Percentiles rank a stretch among this genome's conserved stretches.
phyloP scores from a whole-genome alignment of 1,139 yeast species.

The Kurtzmaniella quercitrusa region DNA sequence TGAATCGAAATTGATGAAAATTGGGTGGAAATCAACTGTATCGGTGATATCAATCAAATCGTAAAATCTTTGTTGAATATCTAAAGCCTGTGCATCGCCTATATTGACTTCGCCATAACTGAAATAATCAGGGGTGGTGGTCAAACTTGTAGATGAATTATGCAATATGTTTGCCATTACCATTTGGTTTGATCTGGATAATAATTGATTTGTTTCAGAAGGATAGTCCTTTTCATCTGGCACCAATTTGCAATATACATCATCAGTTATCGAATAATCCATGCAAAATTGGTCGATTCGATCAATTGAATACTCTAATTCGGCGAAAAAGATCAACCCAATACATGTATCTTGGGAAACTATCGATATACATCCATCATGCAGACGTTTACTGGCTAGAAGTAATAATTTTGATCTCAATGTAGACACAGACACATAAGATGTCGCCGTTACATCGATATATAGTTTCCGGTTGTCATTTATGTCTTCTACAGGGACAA shows the following conservation, averaged over 20 bases:
- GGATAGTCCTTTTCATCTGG: slow-evolving; percentile 15
- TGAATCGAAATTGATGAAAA: slow-evolving; percentile 46
- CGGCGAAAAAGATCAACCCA: slow-evolving; percentile 51
- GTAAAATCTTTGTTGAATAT: slow-evolving; percentile 16
- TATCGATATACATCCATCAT: slow-evolving; percentile 58
- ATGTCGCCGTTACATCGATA: slow-evolving; percentile 38
- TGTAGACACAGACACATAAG: slow-evolving; percentile 27
- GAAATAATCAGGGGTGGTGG: slow-evolving; percentile 21
- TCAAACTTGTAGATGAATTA: not conserved
- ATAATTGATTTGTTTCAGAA: slow-evolving; percentile 3
- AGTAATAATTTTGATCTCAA: slow-evolving; percentile 31
- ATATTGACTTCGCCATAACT: slow-evolving; percentile 20
- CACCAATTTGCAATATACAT: slow-evolving; percentile 28
- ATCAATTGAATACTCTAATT: slow-evolving; percentile 51
- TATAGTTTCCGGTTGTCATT: slow-evolving; percentile 14
- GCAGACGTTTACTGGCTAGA: slow-evolving; percentile 37
- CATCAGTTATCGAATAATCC: slow-evolving; percentile 26
- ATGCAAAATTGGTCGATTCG: slow-evolving; percentile 30
- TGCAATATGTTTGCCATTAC: slow-evolving; percentile 1
- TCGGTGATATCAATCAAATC: slow-evolving; percentile 38
- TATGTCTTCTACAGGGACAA: slow-evolving; percentile 3
- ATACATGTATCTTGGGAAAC: slow-evolving; percentile 32
- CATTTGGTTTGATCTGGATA: slow-evolving; percentile 5
- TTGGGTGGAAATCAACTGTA: slow-evolving; percentile 46
- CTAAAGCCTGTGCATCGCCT: slow-evolving; percentile 11